These are phyloP conservation scores for Bimuria novae-zelandiae DNA, from an alignment of 2,329 filamentous ascomycete genomes.

Conservation along the genomic window DNA sequence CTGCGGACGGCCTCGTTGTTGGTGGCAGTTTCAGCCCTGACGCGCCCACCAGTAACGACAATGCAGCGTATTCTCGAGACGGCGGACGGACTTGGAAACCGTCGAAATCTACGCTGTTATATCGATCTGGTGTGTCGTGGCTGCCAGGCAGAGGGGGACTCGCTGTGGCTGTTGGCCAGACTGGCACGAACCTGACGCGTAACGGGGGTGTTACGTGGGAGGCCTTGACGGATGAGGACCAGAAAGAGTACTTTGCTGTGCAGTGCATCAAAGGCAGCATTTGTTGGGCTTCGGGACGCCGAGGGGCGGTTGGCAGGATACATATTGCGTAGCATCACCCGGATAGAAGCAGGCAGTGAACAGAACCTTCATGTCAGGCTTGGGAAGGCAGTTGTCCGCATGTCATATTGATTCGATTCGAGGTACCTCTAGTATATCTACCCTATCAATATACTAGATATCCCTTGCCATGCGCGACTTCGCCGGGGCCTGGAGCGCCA, in stretches of 20 bases:
- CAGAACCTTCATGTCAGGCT: no score
- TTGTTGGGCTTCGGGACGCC: slow-evolving; percentile 3
- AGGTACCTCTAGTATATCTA: no score
- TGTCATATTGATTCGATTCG: no score
- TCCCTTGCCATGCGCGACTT: neutral
- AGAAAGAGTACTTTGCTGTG: slow-evolving; percentile 1
- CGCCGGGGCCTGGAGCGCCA: slow-evolving; percentile 23
- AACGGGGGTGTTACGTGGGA: slow-evolving; percentile 1
- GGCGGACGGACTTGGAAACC: neutral
- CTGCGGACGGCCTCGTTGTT: neutral
- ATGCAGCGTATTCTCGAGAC: neutral
- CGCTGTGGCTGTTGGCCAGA: slow-evolving; percentile 3
- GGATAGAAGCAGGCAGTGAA: no score
- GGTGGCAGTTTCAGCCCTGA: neutral
- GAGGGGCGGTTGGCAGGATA: neutral
- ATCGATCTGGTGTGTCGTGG: slow-evolving; percentile 1
- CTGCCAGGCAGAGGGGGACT: neutral
- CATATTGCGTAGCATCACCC: neutral
- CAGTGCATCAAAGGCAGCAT: neutral
- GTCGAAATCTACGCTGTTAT: neutral
- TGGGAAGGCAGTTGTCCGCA: no score
- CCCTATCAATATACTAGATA: no score
- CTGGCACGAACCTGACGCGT: slow-evolving; percentile 1
- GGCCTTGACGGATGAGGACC: neutral
- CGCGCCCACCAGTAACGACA: neutral